Conservation (phyloP, 306 rosid genomes). For the Rubus idaeus region DNA sequence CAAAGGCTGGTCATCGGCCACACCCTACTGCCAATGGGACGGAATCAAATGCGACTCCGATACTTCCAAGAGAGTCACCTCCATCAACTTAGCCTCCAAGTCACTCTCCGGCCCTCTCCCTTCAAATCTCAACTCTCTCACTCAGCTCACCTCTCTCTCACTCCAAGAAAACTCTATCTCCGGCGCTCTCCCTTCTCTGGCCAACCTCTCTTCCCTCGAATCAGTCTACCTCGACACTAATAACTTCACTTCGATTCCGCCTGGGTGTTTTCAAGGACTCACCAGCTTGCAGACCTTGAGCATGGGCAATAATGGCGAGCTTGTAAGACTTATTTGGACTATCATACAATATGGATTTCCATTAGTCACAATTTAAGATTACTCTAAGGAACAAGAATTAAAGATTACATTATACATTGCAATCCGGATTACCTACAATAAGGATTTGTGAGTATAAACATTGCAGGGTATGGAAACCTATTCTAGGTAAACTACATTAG, state of each 20-base stretch:
- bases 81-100: slow-evolving; percentile 39
- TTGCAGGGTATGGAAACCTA: no score
- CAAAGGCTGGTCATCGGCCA: slow-evolving; percentile 43
- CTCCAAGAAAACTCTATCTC: slow-evolving; percentile 55
- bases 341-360: no score
- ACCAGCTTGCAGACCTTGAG: slow-evolving; percentile 48
- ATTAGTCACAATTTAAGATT: no score
- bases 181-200: slow-evolving; percentile 65
- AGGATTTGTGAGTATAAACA: no score
- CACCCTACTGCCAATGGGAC: slow-evolving; percentile 54
- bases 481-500: no score
- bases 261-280: slow-evolving; percentile 43
- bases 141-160: slow-evolving; percentile 47
- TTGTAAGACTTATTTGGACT: no score
- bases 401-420: no score
- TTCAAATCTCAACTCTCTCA: slow-evolving; percentile 61
- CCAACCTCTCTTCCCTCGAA: slow-evolving; percentile 50
- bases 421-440: no score
- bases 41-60: slow-evolving; percentile 51
- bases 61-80: slow-evolving; percentile 45
- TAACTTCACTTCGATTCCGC: slow-evolving; percentile 56
- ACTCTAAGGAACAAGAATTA: no score
- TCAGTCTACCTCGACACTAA: slow-evolving; percentile 39
- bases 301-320: slow-evolving; percentile 36
- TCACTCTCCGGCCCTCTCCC: slow-evolving; percentile 72